Evolutionary conservation across 2,329 filamentous ascomycete species (phyloP), one percentile per base, ranked within the genome.

Genomic region (Anthostomella pinea): DNA sequence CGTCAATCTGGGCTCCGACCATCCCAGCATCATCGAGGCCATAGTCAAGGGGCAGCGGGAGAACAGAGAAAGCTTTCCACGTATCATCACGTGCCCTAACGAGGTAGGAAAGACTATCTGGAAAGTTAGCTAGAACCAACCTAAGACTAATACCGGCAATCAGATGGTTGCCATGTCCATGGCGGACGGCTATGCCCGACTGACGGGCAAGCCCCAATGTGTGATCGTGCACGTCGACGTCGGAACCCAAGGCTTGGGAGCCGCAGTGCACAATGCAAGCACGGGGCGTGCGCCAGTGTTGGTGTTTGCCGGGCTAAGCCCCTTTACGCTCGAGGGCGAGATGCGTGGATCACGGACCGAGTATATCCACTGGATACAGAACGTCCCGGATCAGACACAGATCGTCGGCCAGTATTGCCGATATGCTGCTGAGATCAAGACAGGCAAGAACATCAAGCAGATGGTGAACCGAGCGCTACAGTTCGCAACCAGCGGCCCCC

Each of bases 361-460:
- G 62, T 90, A 87, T 58, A 90, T 89, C 49, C 86, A 91, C 59
- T 91, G 86, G 85, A 83, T 90, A 20, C 86, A 91, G 54, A 85
- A 91, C 60, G 83, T 89, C 3, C 85, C 83, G 0, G 85, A 91
- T 53, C 87, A 91, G 60, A 87, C 84, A 59, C 75, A 81, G 52
- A 90, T 95, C 41, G 69, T 95, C 3, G 70, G 77, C 0, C 88
- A 95, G 65, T 95, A 95, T 62, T 95, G 89, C 59, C 77, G 88
- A 8, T 95, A 93, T 55, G 68, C 82, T 0, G 87, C 74, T 3
- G 89, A 95, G 66, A 81, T 95, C 61, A 90, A 89, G 66, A 83
- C 84, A 3, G 87, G 87, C 11, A 77, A 77, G 56, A 95, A 94
- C 54, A 79, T 94, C 42, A 94, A 94, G 70, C 87, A 95, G 66